Percentiles rank a stretch among this genome's conserved stretches.
These are phyloP conservation scores for barley (Hordeum vulgare) DNA, from an alignment of 176 grass and related monocot genomes.

Conservation along the genomic window DNA sequence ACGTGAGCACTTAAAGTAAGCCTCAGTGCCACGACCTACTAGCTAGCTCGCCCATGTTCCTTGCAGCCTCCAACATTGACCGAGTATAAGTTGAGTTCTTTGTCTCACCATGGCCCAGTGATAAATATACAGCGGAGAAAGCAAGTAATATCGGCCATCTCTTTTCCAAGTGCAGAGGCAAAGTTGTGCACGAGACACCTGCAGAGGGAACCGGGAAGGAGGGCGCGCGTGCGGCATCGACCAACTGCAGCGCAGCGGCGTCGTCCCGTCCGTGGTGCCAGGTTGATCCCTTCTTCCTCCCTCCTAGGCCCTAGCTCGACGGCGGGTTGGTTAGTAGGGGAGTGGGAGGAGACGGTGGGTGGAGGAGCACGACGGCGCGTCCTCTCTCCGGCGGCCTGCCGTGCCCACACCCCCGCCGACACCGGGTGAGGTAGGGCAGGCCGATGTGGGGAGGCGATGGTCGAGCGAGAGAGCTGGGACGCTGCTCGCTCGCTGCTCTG, in stretches of 20 bases:
- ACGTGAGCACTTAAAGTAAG: too few species aligned
- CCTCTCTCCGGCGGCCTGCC: not conserved
- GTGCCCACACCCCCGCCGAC: too few species aligned
- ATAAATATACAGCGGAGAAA: not conserved
- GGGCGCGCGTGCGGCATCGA: not conserved
- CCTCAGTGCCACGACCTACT: too few species aligned
- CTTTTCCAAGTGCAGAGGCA: not conserved
- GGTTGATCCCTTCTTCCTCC: not conserved
- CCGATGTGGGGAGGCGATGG: not conserved
- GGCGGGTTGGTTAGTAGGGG: not conserved
- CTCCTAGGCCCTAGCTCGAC: not conserved
- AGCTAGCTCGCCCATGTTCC: not conserved
- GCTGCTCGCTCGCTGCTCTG: not conserved
- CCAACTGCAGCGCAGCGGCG: not conserved
- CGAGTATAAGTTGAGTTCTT: not conserved
- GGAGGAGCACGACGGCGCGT: not conserved
- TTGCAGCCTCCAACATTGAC: not conserved
- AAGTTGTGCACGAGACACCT: not conserved
- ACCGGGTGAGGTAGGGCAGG: not conserved
- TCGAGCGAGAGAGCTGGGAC: not conserved
- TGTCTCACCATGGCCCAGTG: not conserved
- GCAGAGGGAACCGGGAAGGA: not conserved
- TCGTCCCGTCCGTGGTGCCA: not conserved
- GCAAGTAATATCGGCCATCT: not conserved
- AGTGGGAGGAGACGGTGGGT: too few species aligned